Percentiles rank a stretch among this genome's conserved stretches.
Evolutionary conservation across 345 rosid genomes (phyloP).

Genomic region (Eucalyptus erythrocorys): DNA sequence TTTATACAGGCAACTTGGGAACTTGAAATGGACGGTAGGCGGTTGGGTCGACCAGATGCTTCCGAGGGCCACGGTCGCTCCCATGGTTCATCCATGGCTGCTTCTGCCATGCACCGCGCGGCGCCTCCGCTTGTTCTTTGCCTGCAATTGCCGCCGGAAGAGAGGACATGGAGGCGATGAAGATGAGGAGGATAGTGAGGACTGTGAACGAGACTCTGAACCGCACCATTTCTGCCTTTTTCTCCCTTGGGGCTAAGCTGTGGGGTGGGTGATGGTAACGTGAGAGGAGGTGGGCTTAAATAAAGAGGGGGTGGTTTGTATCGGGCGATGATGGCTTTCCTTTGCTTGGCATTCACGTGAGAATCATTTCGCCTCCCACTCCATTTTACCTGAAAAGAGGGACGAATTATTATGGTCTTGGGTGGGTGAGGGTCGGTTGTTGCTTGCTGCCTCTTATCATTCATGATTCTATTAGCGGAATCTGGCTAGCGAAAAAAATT

Average conservation of each 20-base stretch:
- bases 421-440: neutral
- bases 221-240: neutral
- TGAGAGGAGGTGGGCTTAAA: neutral
- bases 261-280: neutral
- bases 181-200: constrained; percentile 8
- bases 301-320: neutral
- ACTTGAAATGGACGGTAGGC: neutral
- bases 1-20: neutral
- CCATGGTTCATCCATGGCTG: constrained; percentile 22
- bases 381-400: neutral
- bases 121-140: neutral
- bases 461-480: neutral
- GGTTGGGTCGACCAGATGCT: constrained; percentile 10
- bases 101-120: neutral
- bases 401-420: neutral
- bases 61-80: constrained; percentile 16
- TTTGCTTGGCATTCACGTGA: constrained; percentile 11
- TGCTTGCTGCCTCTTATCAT: neutral
- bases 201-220: neutral
- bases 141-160: neutral
- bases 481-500: neutral
- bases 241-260: neutral
- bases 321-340: constrained; percentile 1
- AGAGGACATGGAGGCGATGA: neutral
- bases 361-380: neutral